phyloP scores from a whole-genome alignment of 768 basidiomycete species.

The Psilocybe cyanescens region DNA sequence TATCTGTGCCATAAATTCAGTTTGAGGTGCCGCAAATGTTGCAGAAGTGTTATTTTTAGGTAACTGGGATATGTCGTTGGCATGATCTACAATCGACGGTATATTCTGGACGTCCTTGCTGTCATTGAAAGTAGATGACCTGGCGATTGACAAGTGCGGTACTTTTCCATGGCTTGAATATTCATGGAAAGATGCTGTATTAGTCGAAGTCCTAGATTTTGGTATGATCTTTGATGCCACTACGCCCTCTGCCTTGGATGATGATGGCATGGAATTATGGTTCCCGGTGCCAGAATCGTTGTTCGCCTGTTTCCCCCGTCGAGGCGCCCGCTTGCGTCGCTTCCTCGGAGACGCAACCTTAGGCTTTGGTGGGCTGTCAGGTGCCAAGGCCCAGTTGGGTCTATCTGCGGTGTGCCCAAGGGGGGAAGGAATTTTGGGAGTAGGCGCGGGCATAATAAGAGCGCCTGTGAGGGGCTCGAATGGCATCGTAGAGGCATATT shows the following conservation, averaged over 20 bases:
- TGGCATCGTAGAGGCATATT: not conserved
- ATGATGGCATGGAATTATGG: not conserved
- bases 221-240: not conserved
- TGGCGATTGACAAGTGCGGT: no score
- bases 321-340: slow-evolving; percentile 6
- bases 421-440: not conserved
- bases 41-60: no score
- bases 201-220: not conserved
- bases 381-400: slow-evolving; percentile 40
- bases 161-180: no score
- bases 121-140: no score
- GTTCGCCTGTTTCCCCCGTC: slow-evolving; percentile 1
- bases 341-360: not conserved
- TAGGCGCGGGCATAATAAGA: not conserved
- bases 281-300: not conserved
- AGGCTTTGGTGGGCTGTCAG: slow-evolving; percentile 17
- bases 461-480: not conserved
- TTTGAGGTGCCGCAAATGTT: no score
- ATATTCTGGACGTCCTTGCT: no score
- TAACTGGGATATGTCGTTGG: no score
- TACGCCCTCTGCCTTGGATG: not conserved
- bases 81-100: no score
- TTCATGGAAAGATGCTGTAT: no score
- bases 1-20: no score
- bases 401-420: slow-evolving; percentile 29